A percentile compares a stretch with the other conserved stretches of the same genome.
These are phyloP conservation scores for Alternaria gansuensis DNA, from an alignment of 2,329 filamentous ascomycete genomes.

Conservation along the genomic window DNA sequence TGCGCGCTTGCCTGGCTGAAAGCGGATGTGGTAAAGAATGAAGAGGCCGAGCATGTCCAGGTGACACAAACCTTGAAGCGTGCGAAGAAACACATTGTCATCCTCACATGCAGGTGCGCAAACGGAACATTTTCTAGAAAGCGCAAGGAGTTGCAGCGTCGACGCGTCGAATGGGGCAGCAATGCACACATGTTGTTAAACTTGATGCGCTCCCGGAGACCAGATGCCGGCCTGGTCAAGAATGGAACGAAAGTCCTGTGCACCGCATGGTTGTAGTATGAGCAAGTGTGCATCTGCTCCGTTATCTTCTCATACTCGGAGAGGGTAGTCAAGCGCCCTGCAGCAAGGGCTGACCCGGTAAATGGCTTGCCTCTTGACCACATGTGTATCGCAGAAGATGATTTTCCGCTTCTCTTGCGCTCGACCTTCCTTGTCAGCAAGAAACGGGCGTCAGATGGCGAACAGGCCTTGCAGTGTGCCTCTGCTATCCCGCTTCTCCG, in stretches of 20 bases:
- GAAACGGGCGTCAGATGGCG: constrained; percentile 12
- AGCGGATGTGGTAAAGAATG: constrained; percentile 4
- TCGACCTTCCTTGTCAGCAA: constrained; percentile 3
- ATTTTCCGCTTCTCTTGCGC: neutral
- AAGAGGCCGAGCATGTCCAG: constrained; percentile 24
- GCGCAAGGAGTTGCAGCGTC: constrained; percentile 13
- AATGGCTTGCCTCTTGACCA: constrained; percentile 3
- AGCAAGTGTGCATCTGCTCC: constrained; percentile 13
- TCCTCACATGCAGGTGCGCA: constrained; percentile 17
- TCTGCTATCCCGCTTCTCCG: constrained; percentile 45
- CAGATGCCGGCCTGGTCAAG: constrained; percentile 10
- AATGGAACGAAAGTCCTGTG: constrained; percentile 7
- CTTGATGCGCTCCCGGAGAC: constrained; percentile 22
- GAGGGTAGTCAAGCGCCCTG: neutral
- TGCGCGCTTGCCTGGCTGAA: constrained; percentile 3
- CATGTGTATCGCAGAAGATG: neutral
- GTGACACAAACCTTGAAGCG: constrained; percentile 9
- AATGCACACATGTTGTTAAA: constrained; percentile 17
- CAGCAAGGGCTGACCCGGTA: neutral
- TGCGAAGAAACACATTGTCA: constrained; percentile 10
- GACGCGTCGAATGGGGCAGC: constrained; percentile 18
- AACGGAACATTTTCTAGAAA: constrained; percentile 9
- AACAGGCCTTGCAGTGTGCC: constrained; percentile 19
- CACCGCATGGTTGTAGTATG: constrained; percentile 20
- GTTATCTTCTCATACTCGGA: constrained; percentile 18